Percentiles rank a stretch among this genome's conserved stretches.
phyloP scores from a whole-genome alignment of 106 monocot species.

The Triglochin maritima region DNA sequence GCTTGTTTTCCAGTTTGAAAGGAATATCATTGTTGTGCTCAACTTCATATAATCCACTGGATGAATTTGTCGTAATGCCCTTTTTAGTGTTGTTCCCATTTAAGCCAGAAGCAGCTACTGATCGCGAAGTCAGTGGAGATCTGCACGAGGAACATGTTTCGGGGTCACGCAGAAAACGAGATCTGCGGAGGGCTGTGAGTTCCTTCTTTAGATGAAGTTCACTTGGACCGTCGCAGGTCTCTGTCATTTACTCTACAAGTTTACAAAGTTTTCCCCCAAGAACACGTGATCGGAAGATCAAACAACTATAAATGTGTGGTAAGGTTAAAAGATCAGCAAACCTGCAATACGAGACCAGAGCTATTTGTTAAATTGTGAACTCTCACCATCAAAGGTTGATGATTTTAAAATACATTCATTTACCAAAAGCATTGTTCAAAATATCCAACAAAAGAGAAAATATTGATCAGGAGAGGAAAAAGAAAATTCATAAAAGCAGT shows the following conservation, averaged over 20 bases:
- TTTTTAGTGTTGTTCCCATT: slow-evolving; percentile 20
- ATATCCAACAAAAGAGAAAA: too few species aligned
- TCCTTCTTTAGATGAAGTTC: slow-evolving; percentile 93
- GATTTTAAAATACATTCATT: too few species aligned
- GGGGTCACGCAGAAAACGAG: slow-evolving; percentile 76
- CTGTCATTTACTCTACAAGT: slow-evolving; percentile 39
- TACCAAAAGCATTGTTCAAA: too few species aligned
- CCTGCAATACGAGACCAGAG: too few species aligned
- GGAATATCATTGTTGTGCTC: slow-evolving; percentile 1
- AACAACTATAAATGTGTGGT: too few species aligned
- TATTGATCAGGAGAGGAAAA: too few species aligned
- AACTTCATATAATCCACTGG: slow-evolving; percentile 12
- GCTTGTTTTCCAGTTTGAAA: slow-evolving; percentile 24
- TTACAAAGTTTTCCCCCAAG: slow-evolving; percentile 36
- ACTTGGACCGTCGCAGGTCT: slow-evolving; percentile 58
- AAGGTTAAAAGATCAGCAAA: too few species aligned
- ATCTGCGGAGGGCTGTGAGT: slow-evolving; percentile 54
- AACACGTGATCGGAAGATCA: too few species aligned
- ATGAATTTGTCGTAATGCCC: slow-evolving; percentile 9
- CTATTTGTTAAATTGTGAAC: too few species aligned
- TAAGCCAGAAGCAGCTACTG: slow-evolving; percentile 27
- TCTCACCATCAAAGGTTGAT: too few species aligned
- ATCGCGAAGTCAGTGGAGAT: slow-evolving; percentile 67
- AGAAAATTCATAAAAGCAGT: too few species aligned
- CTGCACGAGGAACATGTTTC: slow-evolving; percentile 89